These are phyloP conservation scores for Thymus quinquecostatus DNA, from an alignment of 257 asterid genomes.

Conservation along the genomic window DNA sequence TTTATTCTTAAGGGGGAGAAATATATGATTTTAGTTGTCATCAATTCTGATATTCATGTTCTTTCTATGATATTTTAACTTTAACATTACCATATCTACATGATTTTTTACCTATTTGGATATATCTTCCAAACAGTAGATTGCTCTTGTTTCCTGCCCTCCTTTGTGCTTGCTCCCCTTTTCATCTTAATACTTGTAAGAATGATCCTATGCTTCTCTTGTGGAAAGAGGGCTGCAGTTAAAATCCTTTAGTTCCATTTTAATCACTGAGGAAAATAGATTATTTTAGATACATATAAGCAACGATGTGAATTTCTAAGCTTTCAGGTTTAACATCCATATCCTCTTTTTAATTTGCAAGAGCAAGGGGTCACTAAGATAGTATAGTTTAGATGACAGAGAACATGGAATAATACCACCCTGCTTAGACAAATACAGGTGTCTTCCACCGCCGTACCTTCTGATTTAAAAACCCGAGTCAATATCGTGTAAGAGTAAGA, in stretches of 20 bases:
- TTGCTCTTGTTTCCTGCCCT: neutral
- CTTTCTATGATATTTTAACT: neutral
- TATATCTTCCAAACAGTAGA: slow-evolving; percentile 4
- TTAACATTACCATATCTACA: neutral
- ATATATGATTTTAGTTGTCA: neutral
- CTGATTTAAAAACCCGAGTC: slow-evolving; percentile 22
- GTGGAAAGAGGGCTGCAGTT: slow-evolving; percentile 9
- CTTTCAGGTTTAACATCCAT: slow-evolving; percentile 6
- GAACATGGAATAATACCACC: neutral
- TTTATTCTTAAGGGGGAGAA: neutral
- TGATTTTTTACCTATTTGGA: slow-evolving; percentile 7
- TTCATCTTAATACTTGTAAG: slow-evolving; percentile 2
- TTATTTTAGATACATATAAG: neutral
- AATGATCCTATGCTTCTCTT: neutral
- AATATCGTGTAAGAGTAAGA: slow-evolving; percentile 1
- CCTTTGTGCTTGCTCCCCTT: neutral
- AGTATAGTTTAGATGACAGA: neutral
- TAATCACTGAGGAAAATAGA: neutral
- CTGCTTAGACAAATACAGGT: neutral
- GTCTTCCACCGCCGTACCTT: slow-evolving; percentile 15
- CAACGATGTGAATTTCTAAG: slow-evolving; percentile 13
- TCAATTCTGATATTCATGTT: neutral
- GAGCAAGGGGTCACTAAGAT: neutral
- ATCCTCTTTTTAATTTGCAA: neutral
- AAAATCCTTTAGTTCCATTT: slow-evolving; percentile 13